phyloP scores from a whole-genome alignment of 768 basidiomycete species.

The Omphalotus guepiniiformis region DNA sequence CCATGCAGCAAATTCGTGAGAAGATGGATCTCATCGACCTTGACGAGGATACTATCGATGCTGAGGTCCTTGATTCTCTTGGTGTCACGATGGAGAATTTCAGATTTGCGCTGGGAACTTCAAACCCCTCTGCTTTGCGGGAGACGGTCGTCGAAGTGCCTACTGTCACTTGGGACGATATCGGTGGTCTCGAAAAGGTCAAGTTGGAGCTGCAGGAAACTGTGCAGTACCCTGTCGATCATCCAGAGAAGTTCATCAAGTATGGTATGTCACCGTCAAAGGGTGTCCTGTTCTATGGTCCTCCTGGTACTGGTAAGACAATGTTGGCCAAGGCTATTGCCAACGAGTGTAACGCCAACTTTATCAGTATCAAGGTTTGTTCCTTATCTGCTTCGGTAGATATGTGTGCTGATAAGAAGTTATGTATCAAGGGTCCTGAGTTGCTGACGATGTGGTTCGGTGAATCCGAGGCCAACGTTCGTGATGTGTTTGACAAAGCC shows the following conservation, averaged over 20 bases:
- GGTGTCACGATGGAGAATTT: conserved; percentile 99
- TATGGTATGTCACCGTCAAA: conserved; percentile 99
- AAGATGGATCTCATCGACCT: conserved; percentile 99
- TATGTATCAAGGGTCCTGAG: conserved; percentile 72
- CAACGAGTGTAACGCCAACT: conserved; percentile 99
- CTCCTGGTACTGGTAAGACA: conserved; percentile 99
- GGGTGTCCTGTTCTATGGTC: conserved; percentile 99
- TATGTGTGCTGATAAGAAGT: conserved; percentile 13
- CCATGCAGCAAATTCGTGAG: conserved; percentile 99
- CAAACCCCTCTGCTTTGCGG: conserved; percentile 97
- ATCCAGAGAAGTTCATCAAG: conserved; percentile 99
- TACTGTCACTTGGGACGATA: conserved; percentile 97
- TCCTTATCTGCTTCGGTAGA: background rate
- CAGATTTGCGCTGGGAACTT: conserved; percentile 96
- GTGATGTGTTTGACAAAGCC: conserved; percentile 99
- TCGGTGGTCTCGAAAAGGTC: conserved; percentile 99
- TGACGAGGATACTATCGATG: conserved; percentile 98
- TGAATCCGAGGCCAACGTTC: conserved; percentile 99
- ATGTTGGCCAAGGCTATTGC: conserved; percentile 98
- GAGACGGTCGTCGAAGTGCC: conserved; percentile 99
- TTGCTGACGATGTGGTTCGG: conserved; percentile 99
- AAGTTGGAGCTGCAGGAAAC: conserved; percentile 99
- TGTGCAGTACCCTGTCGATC: conserved; percentile 99
- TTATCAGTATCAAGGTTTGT: conserved; percentile 92
- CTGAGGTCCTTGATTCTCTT: conserved; percentile 96